Evolutionary conservation across 331 rosid species (phyloP), one percentile per base, ranked within the genome.

Genomic region (Prunus yedoensis): DNA sequence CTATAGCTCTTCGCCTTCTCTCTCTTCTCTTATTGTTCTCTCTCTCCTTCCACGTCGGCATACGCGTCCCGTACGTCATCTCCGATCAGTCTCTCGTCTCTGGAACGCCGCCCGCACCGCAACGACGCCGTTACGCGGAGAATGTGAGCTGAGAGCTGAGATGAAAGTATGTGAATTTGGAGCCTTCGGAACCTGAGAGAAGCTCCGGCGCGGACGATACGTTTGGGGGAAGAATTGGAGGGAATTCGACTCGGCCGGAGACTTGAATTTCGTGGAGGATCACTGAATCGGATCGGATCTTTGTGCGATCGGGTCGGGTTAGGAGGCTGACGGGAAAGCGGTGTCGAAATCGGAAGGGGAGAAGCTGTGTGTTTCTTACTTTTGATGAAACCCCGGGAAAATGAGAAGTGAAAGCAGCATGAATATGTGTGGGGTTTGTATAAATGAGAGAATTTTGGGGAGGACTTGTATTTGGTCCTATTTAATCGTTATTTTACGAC

Each of bases 41-140:
- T 47, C 98, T 87, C 92, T 91, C 97, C 90, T 87, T 89, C 98
- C 90, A 91, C 27, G 97, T 87, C 4, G 97, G 98, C 51, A 85
- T 82, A 77, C 96, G 85, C 69, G 85, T 75, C 75, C 93, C 97
- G 50, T 91, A 78, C 84, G 97, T 87, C 98, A 93, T 93, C 88
- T 43, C 76, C 45, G 9, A 32, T 18, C 49, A 35, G 16, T 5
- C 68, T 10, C 21, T 63, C 64, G 57, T 20, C 2, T 32, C 15
- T 59, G 3, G 2, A 38, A 7, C 43, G 43, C 43, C 43, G 32
- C 51, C 1, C 50, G 14, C 3, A 1, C n/a, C 27, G 8, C 5
- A 38, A 43, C 43, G 58, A 25, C 45, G 4, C 32, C 68, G 58
- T 15, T 27, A 20, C 2, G 4, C 4, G 53, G n/a, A 6, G 27